A percentile compares a stretch with the other conserved stretches of the same genome.
These are phyloP conservation scores for Penicillium fimorum DNA, from an alignment of 495 filamentous ascomycete genomes.

Conservation along the genomic window DNA sequence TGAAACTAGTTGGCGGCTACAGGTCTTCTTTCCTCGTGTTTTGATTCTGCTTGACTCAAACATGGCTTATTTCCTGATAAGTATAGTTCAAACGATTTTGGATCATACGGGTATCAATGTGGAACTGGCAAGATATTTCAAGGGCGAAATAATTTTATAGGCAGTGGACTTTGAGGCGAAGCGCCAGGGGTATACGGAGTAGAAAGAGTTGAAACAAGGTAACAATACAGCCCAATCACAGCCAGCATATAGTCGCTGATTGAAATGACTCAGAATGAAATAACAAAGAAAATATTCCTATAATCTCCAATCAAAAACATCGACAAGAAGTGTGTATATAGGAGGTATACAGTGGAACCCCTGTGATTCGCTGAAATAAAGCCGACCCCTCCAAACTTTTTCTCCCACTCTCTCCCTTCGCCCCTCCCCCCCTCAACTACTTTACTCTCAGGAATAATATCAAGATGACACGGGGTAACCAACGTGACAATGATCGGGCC, in stretches of 20 bases:
- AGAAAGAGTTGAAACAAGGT: slow-evolving; percentile 8
- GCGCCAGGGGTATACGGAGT: background rate
- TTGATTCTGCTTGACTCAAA: no score
- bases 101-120: background rate
- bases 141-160: background rate
- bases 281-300: background rate
- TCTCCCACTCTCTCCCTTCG: background rate
- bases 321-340: background rate
- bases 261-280: background rate
- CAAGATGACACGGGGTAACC: slow-evolving; percentile 86
- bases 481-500: slow-evolving; percentile 84
- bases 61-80: background rate
- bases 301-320: background rate
- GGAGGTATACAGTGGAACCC: background rate
- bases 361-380: slow-evolving; percentile 6
- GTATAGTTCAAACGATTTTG: background rate
- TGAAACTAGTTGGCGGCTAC: slow-evolving; percentile 19
- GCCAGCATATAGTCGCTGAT: slow-evolving; percentile 8
- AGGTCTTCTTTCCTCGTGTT: background rate
- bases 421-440: background rate
- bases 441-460: slow-evolving; percentile 9
- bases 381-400: slow-evolving; percentile 13
- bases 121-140: background rate
- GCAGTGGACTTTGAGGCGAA: background rate
- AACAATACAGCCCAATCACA: slow-evolving; percentile 20